Evolutionary conservation across 2,329 filamentous ascomycete species (phyloP), one percentile per base, ranked within the genome.

Genomic region (Pyricularia sp.): DNA sequence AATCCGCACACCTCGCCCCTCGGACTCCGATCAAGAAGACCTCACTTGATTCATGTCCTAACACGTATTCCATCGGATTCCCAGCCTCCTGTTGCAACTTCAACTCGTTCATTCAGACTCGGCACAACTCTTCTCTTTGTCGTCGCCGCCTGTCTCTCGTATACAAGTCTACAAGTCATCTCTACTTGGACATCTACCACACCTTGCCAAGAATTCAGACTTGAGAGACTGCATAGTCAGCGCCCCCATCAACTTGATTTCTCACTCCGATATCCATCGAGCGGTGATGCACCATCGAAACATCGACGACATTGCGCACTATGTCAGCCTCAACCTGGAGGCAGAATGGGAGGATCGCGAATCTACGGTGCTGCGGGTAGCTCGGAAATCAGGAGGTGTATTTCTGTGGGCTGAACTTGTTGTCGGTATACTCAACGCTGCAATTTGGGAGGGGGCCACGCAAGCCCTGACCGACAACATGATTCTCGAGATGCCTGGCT

Each of bases 321-420:
- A 75, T 69, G 72, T 78, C 71, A 76, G 74, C 69, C 71, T 76
- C 64, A 73, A 75, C 31, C 70, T 79, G 26, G 70, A 75, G 14
- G 74, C 74, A 2, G 77, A 76, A 65, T 78, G 77, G 76, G 75
- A 77, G 23, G 74, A 75, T 65, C 71, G 77, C 1, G 72, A 73
- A 68, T 63, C 65, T 5, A 75, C 75, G 0, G 76, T 77, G 11
- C 70, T 74, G 23, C 71, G 68, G 28, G 74, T 78, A 28, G 74
- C 72, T 1, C 68, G 71, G 6, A 77, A 76, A 64, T 73, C 77
- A 0, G 71, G 70, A 3, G 77, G 77, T 28, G 74, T 76, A 23
- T 77, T 78, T 65, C 70, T 78, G 9, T 79, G 77, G 77, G 77
- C 76, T 1, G 76, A 78, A 70, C 77, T 78, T 42, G 75, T 78